phyloP scores from a whole-genome alignment of 768 basidiomycete genomes.

The Lyophyllum shimeji region DNA sequence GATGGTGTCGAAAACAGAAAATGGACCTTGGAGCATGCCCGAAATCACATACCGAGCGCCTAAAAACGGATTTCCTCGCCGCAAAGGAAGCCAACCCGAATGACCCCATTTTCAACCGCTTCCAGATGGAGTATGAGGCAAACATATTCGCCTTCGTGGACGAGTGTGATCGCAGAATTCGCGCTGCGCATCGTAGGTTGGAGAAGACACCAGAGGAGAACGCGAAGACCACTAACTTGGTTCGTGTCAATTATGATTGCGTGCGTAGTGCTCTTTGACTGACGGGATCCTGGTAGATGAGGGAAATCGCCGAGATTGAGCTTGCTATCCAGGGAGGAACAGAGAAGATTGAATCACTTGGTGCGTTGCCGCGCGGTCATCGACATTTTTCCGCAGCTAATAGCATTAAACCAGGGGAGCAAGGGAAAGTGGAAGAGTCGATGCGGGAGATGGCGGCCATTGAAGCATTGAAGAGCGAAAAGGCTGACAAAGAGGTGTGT shows the following conservation, averaged over 20 bases:
- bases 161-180: constrained; percentile 96
- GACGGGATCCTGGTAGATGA: constrained; percentile 60
- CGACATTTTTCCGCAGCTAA: constrained; percentile 14
- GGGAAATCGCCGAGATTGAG: constrained; percentile 99
- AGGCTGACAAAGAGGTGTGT: constrained; percentile 89
- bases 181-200: constrained; percentile 88
- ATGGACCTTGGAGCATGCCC: constrained; percentile 99
- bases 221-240: constrained; percentile 96
- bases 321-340: constrained; percentile 98
- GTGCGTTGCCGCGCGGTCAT: constrained; percentile 38
- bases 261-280: neutral
- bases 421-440: constrained; percentile 99
- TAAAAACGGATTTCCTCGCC: constrained; percentile 87
- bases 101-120: constrained; percentile 81
- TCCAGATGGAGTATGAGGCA: constrained; percentile 94
- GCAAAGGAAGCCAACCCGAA: constrained; percentile 73
- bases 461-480: constrained; percentile 95
- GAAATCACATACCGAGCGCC: constrained; percentile 91
- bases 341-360: constrained; percentile 94
- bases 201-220: constrained; percentile 99
- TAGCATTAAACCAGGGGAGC: constrained; percentile 64
- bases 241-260: constrained; percentile 32
- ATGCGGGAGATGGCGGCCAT: constrained; percentile 98
- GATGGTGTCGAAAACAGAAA: constrained; percentile 59
- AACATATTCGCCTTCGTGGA: constrained; percentile 97